Evolutionary conservation across 345 rosid species (phyloP).

Genomic region (Excoecaria cochinchinensis): DNA sequence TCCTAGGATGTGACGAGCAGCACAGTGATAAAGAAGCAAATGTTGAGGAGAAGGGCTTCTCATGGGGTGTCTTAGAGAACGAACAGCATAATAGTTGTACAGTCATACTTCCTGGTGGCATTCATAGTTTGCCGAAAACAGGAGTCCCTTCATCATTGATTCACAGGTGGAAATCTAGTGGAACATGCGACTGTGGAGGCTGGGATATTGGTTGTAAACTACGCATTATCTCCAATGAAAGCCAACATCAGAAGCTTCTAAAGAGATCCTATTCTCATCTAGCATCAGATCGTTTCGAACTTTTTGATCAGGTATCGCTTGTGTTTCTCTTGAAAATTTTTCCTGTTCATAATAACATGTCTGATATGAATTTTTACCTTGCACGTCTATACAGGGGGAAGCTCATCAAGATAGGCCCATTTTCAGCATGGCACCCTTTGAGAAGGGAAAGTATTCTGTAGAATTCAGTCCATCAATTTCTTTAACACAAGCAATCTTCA

Average conservation of each 20-base stretch:
- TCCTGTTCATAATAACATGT: not conserved
- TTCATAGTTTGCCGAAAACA: slow-evolving; percentile 65
- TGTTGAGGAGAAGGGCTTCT: slow-evolving; percentile 15
- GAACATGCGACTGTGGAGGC: slow-evolving; percentile 91
- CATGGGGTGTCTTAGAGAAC: slow-evolving; percentile 22
- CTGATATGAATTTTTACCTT: not conserved
- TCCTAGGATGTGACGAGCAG: slow-evolving; percentile 17
- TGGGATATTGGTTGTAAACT: slow-evolving; percentile 94
- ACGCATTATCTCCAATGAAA: slow-evolving; percentile 43
- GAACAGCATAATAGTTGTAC: slow-evolving; percentile 25
- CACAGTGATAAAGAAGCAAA: slow-evolving; percentile 15
- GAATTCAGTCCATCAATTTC: slow-evolving; percentile 63
- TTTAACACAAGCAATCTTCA: slow-evolving; percentile 66
- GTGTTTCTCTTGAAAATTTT: slow-evolving; percentile 2
- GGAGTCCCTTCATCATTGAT: slow-evolving; percentile 65
- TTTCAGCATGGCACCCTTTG: slow-evolving; percentile 54
- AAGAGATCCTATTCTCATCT: slow-evolving; percentile 21
- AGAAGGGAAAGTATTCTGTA: slow-evolving; percentile 58
- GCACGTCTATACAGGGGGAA: slow-evolving; percentile 35
- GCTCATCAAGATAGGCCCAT: slow-evolving; percentile 35
- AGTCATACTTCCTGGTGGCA: slow-evolving; percentile 72
- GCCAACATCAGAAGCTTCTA: slow-evolving; percentile 22
- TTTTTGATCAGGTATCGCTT: slow-evolving; percentile 54
- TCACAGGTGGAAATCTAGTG: slow-evolving; percentile 72
- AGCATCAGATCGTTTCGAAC: slow-evolving; percentile 40